These are phyloP conservation scores for Neopestalotiopsis sp. DNA, from an alignment of 2,329 filamentous ascomycete genomes.

Conservation along the genomic window DNA sequence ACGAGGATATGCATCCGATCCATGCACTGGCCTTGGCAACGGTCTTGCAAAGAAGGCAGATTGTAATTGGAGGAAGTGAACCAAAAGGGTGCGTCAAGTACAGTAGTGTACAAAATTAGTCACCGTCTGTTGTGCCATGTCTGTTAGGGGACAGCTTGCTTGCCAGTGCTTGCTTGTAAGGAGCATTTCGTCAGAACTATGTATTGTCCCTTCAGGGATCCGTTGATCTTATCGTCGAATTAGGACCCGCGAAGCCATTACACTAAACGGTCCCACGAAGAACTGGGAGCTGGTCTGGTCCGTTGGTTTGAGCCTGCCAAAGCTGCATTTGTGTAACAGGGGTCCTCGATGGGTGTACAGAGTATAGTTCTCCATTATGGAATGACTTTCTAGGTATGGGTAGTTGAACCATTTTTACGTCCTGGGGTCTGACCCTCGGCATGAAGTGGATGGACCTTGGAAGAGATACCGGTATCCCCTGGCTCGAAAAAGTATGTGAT, in stretches of 20 bases:
- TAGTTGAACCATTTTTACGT: not conserved
- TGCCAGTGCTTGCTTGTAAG: not conserved
- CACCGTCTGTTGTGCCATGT: too few relatives aligned
- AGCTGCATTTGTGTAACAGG: not conserved
- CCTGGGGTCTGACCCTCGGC: not conserved
- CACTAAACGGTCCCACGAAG: not conserved
- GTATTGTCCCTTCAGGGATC: not conserved
- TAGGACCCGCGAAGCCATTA: not conserved
- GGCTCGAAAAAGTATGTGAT: not conserved
- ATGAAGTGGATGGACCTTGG: not conserved
- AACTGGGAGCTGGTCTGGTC: not conserved
- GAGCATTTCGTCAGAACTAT: not conserved
- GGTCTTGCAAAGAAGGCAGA: not conserved
- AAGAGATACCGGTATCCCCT: not conserved
- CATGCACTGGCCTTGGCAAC: constrained; percentile 3
- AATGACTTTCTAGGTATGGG: not conserved
- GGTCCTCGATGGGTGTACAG: not conserved
- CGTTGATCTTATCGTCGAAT: not conserved
- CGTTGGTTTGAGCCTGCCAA: not conserved
- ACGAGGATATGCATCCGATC: not conserved
- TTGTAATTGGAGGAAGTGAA: too few relatives aligned
- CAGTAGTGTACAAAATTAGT: too few relatives aligned
- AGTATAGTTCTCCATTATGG: not conserved
- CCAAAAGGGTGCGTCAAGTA: too few relatives aligned
- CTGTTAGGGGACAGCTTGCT: not conserved